phyloP scores from a whole-genome alignment of 495 filamentous ascomycete species.

The Cladorrhinum samala region DNA sequence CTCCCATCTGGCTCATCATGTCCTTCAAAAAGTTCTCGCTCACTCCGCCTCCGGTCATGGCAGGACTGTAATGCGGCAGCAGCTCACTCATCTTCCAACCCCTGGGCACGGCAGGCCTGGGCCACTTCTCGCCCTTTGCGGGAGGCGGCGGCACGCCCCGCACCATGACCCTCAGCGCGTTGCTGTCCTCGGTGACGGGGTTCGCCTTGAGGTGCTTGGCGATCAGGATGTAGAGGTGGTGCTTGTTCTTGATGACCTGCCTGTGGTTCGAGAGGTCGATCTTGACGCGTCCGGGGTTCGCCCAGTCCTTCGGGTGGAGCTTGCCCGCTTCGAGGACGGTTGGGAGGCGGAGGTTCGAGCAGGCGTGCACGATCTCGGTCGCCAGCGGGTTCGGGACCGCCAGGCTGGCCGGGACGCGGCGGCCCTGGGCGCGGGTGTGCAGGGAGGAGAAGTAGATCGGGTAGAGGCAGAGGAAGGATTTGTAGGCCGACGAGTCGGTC shows the following conservation, averaged over 20 bases:
- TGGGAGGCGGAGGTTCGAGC: constrained; percentile 62
- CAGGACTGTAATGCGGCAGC: constrained; percentile 78
- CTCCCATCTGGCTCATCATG: constrained; percentile 91
- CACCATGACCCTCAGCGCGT: constrained; percentile 63
- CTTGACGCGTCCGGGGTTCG: constrained; percentile 85
- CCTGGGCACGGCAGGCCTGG: constrained; percentile 68
- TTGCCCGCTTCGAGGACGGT: constrained; percentile 87
- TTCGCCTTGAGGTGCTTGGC: constrained; percentile 65
- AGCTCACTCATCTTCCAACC: constrained; percentile 89
- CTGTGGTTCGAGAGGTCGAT: constrained; percentile 52
- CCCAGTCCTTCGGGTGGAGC: constrained; percentile 93
- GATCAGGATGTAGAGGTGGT: constrained; percentile 77
- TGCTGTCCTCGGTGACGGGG: constrained; percentile 62
- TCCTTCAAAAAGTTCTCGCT: constrained; percentile 96
- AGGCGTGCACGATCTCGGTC: constrained; percentile 81
- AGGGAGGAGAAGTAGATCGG: constrained; percentile 85
- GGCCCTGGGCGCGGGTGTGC: constrained; percentile 68
- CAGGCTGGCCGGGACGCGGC: constrained; percentile 62
- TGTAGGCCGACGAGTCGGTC: constrained; percentile 55
- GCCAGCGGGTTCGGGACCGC: constrained; percentile 85
- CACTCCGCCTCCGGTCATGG: constrained; percentile 87
- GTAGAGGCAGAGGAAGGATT: constrained; percentile 82
- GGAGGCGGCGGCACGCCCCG: constrained; percentile 44
- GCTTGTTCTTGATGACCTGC: constrained; percentile 68
- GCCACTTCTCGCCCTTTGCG: constrained; percentile 52